Base-by-base conservation (phyloP, 164 flowering plant species). In the Stephania yunnanensis region DNA sequence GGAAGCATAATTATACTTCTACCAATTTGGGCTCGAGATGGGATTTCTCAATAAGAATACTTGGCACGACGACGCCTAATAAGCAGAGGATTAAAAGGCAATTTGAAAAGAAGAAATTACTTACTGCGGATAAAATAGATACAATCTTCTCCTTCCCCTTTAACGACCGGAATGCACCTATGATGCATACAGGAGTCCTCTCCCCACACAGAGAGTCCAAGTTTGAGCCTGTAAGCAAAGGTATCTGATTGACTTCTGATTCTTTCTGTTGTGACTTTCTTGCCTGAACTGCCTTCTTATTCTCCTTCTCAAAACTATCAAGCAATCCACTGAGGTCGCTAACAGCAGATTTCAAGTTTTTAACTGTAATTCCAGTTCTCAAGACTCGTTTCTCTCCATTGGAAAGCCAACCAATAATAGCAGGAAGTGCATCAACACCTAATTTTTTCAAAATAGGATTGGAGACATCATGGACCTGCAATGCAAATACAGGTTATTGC, bases 321-420 rank as follows among this genome's bases (percentile, higher is more conserved):
- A 92, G 89, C 65, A 91, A 55, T 10, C 11, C 30, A 68, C 89
- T 84, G 10, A 95, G 83, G 64, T 95, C 97, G 36, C 81, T 78
- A 78, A 95, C 74, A 67, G 97, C 90, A 81, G 94, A 89, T 69
- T 90, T 87, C 79, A 90, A 55, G 80, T 91, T 92, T 80, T 92
- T 92, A 48, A 93, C 93, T 73, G 86, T 76, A n/a, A 91, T 85
- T 50, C 99, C 97, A 13, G 88, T 69, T 83, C 81, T 88, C 30
- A 95, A 52, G 2, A 92, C 71, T 10, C 87, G 87, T 77, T 85
- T 89, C 78, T 92, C 97, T 68, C 97, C 97, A 81, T 92, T 90
- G 73, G 93, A 84, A 45, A 91, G 83, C 94, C 92, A 89, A 70
- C 99, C 97, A 77, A 95, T 88, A 36, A 95, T 75, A 70, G 97